Evolutionary conservation across 2,329 filamentous ascomycete species (phyloP).

Genomic region (Xylaria arbuscula): DNA sequence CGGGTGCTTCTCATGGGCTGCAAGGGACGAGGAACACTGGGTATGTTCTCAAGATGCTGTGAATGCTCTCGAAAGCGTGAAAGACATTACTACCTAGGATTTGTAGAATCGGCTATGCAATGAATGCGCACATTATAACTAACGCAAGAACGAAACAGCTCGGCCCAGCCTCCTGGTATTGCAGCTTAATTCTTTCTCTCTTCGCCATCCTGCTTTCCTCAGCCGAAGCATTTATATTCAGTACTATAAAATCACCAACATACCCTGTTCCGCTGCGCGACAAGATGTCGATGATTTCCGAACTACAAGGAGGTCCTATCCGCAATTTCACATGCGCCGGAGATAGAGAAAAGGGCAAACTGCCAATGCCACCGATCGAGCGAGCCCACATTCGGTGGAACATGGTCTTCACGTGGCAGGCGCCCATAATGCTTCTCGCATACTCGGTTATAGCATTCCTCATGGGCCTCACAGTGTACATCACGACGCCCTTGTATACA

Average conservation of each 20-base stretch:
- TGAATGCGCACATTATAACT: background rate
- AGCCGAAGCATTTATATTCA: conserved; percentile 46
- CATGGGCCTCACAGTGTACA: conserved; percentile 41
- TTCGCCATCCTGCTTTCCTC: conserved; percentile 47
- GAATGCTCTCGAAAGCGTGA: too few relatives aligned
- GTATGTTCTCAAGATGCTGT: too few relatives aligned
- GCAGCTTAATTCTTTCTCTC: conserved; percentile 45
- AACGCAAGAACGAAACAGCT: conserved; percentile 6
- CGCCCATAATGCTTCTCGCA: conserved; percentile 47
- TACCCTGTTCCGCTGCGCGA: background rate
- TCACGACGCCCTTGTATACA: conserved; percentile 43
- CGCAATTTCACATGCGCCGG: background rate
- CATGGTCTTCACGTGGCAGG: conserved; percentile 49
- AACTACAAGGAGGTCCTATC: conserved; percentile 16
- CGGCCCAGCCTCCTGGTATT: conserved; percentile 38
- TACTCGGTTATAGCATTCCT: conserved; percentile 45
- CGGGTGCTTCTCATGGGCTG: conserved; percentile 25
- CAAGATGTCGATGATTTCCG: conserved; percentile 40
- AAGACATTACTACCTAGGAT: too few relatives aligned
- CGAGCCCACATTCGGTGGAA: conserved; percentile 45
- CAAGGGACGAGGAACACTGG: conserved; percentile 42
- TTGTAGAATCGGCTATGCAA: background rate
- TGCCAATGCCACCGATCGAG: conserved; percentile 29
- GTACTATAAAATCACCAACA: conserved; percentile 36
- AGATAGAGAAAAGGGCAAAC: conserved; percentile 25